Evolutionary conservation across 345 rosid genomes (phyloP).

Genomic region (Dipteronia dyeriana): DNA sequence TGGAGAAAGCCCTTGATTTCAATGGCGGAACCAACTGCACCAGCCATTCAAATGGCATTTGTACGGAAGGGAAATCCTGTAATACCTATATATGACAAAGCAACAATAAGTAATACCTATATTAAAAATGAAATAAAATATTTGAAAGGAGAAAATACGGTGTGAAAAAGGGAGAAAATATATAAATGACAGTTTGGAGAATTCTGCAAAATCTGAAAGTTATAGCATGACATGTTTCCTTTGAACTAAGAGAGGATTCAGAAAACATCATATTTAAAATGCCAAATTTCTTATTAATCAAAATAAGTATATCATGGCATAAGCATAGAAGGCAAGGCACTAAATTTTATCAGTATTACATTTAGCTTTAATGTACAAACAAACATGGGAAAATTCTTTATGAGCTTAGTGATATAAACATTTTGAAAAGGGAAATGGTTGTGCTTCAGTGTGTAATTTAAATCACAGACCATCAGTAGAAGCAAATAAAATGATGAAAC

Average conservation of each 20-base stretch:
- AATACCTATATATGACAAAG: constrained; percentile 51
- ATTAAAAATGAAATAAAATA: background rate
- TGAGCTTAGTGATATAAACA: background rate
- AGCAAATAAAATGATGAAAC: background rate
- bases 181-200: background rate
- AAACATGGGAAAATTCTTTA: background rate
- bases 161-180: background rate
- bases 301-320: background rate
- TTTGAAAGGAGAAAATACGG: background rate
- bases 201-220: background rate
- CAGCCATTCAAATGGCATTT: constrained; percentile 92
- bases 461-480: background rate
- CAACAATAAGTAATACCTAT: background rate
- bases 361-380: background rate
- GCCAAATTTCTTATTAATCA: background rate
- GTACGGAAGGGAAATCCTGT: constrained; percentile 93
- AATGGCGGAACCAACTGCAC: constrained; percentile 89
- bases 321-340: background rate
- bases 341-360: background rate
- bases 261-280: background rate
- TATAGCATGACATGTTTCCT: background rate
- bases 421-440: background rate
- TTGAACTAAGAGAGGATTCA: background rate
- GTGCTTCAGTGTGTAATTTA: background rate
- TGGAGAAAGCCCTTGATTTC: constrained; percentile 87